phyloP scores from a whole-genome alignment of 2,329 filamentous ascomycete genomes.

The Fusarium goolgardi region DNA sequence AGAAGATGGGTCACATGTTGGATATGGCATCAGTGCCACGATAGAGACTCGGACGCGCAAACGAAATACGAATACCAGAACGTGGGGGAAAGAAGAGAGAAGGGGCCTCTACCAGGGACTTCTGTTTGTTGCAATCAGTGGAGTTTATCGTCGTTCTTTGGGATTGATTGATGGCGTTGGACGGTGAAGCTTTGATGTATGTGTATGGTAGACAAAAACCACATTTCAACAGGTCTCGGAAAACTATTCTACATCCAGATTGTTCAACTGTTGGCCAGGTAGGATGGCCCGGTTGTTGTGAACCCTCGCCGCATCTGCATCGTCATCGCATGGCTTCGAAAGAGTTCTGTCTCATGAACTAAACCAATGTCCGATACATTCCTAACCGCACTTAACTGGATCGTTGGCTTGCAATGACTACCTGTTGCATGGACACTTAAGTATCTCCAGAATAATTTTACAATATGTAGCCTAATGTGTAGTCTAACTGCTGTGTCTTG shows the following conservation, averaged over 20 bases:
- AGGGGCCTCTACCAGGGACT: background rate
- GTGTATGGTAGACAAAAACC: slow-evolving; percentile 40
- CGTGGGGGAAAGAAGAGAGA: background rate
- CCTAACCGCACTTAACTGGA: no score
- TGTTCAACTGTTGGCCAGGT: no score
- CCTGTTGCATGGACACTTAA: no score
- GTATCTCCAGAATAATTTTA: no score
- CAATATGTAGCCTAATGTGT: no score
- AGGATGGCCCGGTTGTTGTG: no score
- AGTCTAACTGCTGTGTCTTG: no score
- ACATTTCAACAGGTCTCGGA: slow-evolving; percentile 6
- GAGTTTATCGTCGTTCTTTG: slow-evolving; percentile 40
- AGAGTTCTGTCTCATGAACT: no score
- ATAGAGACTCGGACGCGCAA: slow-evolving; percentile 7
- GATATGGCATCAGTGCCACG: slow-evolving; percentile 59
- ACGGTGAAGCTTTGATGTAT: slow-evolving; percentile 37
- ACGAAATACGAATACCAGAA: background rate
- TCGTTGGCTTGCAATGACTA: no score
- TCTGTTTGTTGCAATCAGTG: slow-evolving; percentile 28
- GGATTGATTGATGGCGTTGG: slow-evolving; percentile 41
- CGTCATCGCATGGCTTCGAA: no score
- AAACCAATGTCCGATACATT: no score
- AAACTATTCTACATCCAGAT: background rate
- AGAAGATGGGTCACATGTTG: slow-evolving; percentile 88
- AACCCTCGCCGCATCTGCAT: no score